Evolutionary conservation across 352 stramenopile species (phyloP), one percentile per base, ranked within the genome.

Genomic region (Pythium brassicae): DNA sequence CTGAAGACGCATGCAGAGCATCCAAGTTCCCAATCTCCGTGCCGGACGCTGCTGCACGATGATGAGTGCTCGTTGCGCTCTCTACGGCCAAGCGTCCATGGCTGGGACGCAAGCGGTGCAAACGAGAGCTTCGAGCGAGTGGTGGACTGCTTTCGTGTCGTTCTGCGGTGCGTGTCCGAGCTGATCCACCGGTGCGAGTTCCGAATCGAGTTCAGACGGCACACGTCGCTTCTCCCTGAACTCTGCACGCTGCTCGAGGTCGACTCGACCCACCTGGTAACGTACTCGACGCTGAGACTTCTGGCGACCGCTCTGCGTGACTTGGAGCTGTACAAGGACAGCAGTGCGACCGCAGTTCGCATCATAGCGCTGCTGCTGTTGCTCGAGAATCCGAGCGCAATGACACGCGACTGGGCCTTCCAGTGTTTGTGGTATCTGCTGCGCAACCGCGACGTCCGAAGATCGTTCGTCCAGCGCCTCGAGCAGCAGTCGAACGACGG

Each of bases 401-500:
- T 22, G 12, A 50, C 26, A 22, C 14, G 27, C 25, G 45, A 27
- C 25, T 50, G 45, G 45, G 25, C 17, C 6, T 50, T 35, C 15
- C 45, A 50, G 45, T 50, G 45, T 22, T 9, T 50, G 11, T 37
- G 45, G 45, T 14, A 19, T 15, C 26, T 50, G 15, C 45, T 50
- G 19, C 45, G 23, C 25, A 50, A 50, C 23, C 45, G 45, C 27
- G 23, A 37, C 9, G n/a, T 34, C 14, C 45, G 45, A 23, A 7
- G 11, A 10, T 34, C 12, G 14, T 50, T 50, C 26, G 45, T 22
- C 14, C 12, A 17, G 25, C 25, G 45, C 5, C 45, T 37, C 19
- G 17, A 35, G 15, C n/a, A 12, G 22, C 45, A 50, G 17, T 12
- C 12, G 25, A 20, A 17, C 15, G 29, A 27, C 17, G 45, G 34